A percentile compares a stretch with the other conserved stretches of the same genome.
Evolutionary conservation across 1,284 basidiomycete genomes (phyloP).

Genomic region (Heimioporus retisporus): DNA sequence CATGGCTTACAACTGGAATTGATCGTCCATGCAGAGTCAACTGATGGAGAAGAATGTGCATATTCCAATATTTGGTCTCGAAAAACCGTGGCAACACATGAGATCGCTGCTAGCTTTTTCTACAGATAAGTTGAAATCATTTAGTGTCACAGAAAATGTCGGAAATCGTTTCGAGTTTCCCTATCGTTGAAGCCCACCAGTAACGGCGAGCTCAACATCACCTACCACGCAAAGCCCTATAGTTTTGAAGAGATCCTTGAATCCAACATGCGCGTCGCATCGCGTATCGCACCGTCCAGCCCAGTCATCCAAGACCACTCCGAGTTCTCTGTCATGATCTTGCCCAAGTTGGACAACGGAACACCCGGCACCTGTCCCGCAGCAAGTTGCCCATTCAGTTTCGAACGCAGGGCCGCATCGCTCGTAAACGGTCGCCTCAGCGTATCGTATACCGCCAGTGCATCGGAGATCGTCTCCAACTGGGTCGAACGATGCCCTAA

Average conservation of each 20-base stretch:
- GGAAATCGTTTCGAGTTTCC: no score
- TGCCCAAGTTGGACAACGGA: constrained; percentile 21
- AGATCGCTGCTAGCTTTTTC: no score
- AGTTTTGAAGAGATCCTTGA: not conserved
- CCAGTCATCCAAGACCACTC: constrained; percentile 44
- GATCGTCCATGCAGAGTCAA: no score
- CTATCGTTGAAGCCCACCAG: no score
- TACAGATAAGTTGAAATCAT: no score
- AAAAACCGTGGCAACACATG: no score
- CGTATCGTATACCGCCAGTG: constrained; percentile 53
- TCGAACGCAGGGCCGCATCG: constrained; percentile 20
- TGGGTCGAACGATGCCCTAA: constrained; percentile 54
- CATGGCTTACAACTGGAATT: no score
- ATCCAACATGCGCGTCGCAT: constrained; percentile 31
- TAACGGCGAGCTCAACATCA: no score
- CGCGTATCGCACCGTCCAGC: constrained; percentile 33
- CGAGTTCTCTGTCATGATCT: constrained; percentile 30
- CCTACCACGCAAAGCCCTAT: not conserved
- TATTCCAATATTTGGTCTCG: no score
- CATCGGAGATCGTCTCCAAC: constrained; percentile 44
- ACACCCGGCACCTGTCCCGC: constrained; percentile 25
- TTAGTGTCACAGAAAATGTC: no score
- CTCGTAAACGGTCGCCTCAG: constrained; percentile 54
- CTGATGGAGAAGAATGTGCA: no score
- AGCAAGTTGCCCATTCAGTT: constrained; percentile 26